These are phyloP conservation scores for Syzygium oleosum DNA, from an alignment of 345 rosid species.

Conservation along the genomic window DNA sequence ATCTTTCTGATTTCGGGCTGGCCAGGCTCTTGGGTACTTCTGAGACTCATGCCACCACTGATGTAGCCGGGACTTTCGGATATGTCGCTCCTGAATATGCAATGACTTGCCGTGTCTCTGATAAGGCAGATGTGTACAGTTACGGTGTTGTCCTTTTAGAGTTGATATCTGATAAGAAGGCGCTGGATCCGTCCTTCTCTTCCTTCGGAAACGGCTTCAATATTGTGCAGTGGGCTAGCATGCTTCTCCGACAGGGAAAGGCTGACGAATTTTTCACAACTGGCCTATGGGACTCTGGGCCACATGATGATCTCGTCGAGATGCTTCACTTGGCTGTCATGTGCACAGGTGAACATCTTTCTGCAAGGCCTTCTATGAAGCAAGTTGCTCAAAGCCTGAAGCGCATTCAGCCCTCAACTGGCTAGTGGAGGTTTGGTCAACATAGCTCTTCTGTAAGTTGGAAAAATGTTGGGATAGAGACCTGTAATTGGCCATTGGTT, in stretches of 20 bases:
- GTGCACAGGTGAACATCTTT: conserved; percentile 39
- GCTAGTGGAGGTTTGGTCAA: conserved; percentile 14
- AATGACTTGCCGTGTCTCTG: conserved; percentile 48
- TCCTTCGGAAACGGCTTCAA: conserved; percentile 42
- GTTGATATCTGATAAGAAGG: conserved; percentile 43
- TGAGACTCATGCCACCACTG: conserved; percentile 50
- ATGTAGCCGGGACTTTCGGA: conserved; percentile 50
- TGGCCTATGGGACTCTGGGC: conserved; percentile 42
- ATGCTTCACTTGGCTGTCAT: conserved; percentile 27
- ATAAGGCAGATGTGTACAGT: conserved; percentile 51
- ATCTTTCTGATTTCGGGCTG: conserved; percentile 49
- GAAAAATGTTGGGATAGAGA: conserved; percentile 7
- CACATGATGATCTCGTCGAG: conserved; percentile 33
- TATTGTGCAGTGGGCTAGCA: conserved; percentile 42
- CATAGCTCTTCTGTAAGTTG: conserved; percentile 14
- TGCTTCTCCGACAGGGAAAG: conserved; percentile 31
- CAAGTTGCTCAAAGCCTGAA: conserved; percentile 37
- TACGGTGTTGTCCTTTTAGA: conserved; percentile 47
- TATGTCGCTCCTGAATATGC: conserved; percentile 56
- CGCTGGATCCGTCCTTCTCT: conserved; percentile 42
- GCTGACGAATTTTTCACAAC: conserved; percentile 28
- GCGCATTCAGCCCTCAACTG: conserved; percentile 31
- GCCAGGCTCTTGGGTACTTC: conserved; percentile 49
- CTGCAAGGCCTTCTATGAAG: conserved; percentile 47
- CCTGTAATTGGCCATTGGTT: conserved; percentile 8